Evolutionary conservation across 768 basidiomycete genomes (phyloP).

Genomic region (Pilatotrama ljubarskyi): DNA sequence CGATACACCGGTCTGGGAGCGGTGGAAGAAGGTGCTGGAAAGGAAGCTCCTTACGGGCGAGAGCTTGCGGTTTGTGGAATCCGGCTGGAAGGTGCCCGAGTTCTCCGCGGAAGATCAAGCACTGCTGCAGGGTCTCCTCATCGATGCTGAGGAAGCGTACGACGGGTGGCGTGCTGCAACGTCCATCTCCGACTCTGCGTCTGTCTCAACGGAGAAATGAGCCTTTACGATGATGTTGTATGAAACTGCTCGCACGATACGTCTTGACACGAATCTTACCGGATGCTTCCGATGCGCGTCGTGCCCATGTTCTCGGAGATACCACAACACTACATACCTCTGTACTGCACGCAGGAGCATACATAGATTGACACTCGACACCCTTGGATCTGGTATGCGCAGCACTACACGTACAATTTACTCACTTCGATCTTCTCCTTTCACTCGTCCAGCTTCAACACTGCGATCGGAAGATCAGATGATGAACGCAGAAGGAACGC

Average conservation of each 20-base stretch:
- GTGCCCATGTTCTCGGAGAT: no score
- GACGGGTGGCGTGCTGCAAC: neutral
- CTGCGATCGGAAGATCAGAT: neutral
- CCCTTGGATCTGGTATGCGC: neutral
- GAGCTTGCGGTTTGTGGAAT: neutral
- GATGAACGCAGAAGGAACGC: neutral
- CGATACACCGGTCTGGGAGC: slow-evolving; percentile 12
- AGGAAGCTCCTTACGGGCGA: neutral
- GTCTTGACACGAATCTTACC: no score
- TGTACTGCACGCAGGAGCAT: no score
- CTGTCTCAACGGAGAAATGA: neutral
- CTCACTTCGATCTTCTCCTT: neutral
- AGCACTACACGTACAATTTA: neutral
- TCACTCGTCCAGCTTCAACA: slow-evolving; percentile 13
- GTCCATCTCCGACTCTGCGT: neutral
- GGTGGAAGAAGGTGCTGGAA: slow-evolving; percentile 9
- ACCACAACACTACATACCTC: no score
- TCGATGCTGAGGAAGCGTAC: slow-evolving; percentile 13
- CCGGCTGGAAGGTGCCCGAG: slow-evolving; percentile 1
- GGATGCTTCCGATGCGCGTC: no score
- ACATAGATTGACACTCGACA: no score
- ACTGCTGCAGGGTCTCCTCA: neutral
- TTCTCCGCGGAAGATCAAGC: neutral
- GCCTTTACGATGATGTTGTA: no score
- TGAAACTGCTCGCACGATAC: no score